These are phyloP conservation scores for Kwoniella shivajii DNA, from an alignment of 1,284 basidiomycete species.

Conservation along the genomic window DNA sequence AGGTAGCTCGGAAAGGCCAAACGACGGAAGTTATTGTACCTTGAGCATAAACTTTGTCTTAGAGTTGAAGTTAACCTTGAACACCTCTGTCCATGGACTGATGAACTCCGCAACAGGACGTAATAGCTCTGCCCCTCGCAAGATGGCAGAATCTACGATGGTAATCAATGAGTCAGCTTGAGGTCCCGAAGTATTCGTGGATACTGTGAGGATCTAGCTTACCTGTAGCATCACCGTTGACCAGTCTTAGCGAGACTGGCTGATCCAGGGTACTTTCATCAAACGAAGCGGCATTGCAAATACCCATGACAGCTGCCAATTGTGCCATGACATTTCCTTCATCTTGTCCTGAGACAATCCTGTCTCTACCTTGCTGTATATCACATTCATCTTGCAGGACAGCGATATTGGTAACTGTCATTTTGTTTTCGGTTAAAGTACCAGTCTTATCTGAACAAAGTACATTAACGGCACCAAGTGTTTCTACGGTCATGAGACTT, in stretches of 20 bases:
- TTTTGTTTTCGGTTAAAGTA: constrained; percentile 57
- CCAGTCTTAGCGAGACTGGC: constrained; percentile 56
- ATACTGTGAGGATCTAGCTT: background rate
- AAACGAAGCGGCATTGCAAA: constrained; percentile 68
- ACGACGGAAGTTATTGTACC: constrained; percentile 13
- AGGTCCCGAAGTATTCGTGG: too few species aligned
- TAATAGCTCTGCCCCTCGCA: constrained; percentile 63
- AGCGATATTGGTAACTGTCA: constrained; percentile 57
- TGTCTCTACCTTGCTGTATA: constrained; percentile 42
- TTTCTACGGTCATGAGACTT: constrained; percentile 64
- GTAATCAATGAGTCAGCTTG: too few species aligned
- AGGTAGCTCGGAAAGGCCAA: background rate
- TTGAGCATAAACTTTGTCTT: constrained; percentile 70
- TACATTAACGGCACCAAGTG: constrained; percentile 63
- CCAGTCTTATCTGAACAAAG: constrained; percentile 65
- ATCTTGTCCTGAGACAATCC: constrained; percentile 23
- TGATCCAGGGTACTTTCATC: constrained; percentile 53
- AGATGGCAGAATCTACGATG: constrained; percentile 62
- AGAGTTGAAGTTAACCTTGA: constrained; percentile 63
- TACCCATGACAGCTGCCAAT: constrained; percentile 58
- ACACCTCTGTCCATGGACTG: constrained; percentile 51
- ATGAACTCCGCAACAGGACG: constrained; percentile 43
- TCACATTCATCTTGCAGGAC: constrained; percentile 54
- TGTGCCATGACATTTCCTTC: constrained; percentile 35
- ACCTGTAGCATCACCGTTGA: constrained; percentile 67